Conservation (phyloP, 768 basidiomycete genomes). For the Termitomyces sp. region DNA sequence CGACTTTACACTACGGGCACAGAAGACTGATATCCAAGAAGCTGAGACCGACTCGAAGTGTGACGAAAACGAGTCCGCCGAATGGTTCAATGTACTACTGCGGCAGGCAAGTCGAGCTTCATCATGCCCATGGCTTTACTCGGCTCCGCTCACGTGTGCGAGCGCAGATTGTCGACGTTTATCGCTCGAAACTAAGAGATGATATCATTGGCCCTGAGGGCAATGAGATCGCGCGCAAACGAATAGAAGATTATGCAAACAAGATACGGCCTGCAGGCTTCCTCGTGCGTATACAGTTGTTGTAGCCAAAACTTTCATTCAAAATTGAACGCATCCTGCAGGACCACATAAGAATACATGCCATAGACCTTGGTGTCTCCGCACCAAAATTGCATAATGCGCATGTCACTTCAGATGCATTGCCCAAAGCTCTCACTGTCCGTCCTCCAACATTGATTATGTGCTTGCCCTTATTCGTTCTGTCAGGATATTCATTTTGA, state of each 20-base stretch:
- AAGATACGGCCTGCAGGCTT: constrained; percentile 63
- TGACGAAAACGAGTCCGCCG: constrained; percentile 59
- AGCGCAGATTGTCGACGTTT: constrained; percentile 58
- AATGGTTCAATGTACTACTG: constrained; percentile 88
- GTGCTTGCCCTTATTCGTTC: constrained; percentile 4
- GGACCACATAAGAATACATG: constrained; percentile 85
- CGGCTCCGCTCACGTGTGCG: not conserved
- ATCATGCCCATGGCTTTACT: not conserved
- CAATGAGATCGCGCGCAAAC: constrained; percentile 75
- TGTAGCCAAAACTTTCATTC: not conserved
- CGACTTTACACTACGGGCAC: constrained; percentile 36
- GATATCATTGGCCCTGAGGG: constrained; percentile 67
- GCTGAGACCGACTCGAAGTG: constrained; percentile 20
- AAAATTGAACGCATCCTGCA: constrained; percentile 22
- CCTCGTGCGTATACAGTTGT: constrained; percentile 44
- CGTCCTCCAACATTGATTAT: constrained; percentile 9
- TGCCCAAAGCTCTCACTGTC: constrained; percentile 22
- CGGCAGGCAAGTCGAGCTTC: constrained; percentile 52
- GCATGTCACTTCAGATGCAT: constrained; percentile 35
- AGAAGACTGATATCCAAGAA: constrained; percentile 18
- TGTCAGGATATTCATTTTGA: constrained; percentile 76
- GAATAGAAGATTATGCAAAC: constrained; percentile 80
- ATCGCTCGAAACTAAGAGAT: constrained; percentile 71
- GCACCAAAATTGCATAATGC: constrained; percentile 78
- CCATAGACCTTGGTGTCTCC: constrained; percentile 74